Base-by-base conservation (phyloP, 805 yeast species). In the Candida qinlingensis region DNA sequence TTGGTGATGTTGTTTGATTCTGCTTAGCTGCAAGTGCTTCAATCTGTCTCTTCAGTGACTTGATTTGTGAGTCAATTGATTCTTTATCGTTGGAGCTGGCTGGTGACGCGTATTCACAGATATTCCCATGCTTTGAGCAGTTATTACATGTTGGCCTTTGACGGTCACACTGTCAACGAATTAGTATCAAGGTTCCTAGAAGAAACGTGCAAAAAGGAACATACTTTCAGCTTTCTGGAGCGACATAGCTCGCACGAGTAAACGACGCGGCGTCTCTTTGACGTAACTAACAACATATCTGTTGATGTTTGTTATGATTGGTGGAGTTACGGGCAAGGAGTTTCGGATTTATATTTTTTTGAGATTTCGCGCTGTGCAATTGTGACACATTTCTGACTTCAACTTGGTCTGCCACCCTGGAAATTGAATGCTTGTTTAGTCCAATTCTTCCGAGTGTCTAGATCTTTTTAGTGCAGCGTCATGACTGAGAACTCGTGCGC, bases 241-340 rank as follows among this genome's bases (percentile, higher is more conserved):
- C 45, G 27, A 28, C 45, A 42, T 9, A 27, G 34, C 19, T 35
- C 39, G 13, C 45, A 42, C 5, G 45, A 42, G 11, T 47, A 47
- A 61, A 48, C 44, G 19, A 40, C 26, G 12, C 51, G 42, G 25
- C 43, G 40, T 26, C 51, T 40, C 40, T 44, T 48, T 19, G 19
- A 19, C 19, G 19, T 19, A 3, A 19, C 19, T 19, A 19, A 19
- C 19, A 19, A 19, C 19, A 19, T 19, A 3, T 19, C 19, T 19
- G 3, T 19, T 19, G 19, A 19, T 19, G 19, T 19, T 19, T 19
- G 19, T 19, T 19, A 19, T 19, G 19, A 19, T 19, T 19, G 3
- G 3, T 19, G 19, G 19, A 19, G 19, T 19, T 19, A 19, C 19
- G 19, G 19, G 19, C 19, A 19, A 19, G 19, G 19, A 19, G 19